phyloP scores from a whole-genome alignment of 2,329 filamentous ascomycete genomes.

The Coniochaeta hoffmannii region DNA sequence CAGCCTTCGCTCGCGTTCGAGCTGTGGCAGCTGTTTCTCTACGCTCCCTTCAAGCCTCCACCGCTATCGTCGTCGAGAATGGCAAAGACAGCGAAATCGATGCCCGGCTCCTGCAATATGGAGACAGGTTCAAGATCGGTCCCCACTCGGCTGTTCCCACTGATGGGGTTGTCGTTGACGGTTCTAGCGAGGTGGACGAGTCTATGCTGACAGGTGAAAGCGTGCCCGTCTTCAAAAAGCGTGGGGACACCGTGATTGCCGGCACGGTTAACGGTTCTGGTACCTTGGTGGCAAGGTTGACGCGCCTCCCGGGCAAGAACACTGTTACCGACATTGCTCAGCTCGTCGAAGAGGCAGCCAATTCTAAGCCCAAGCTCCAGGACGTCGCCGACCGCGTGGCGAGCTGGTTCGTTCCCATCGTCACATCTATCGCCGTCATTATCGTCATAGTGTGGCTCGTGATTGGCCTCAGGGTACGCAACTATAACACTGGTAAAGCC shows the following conservation, averaged over 20 bases:
- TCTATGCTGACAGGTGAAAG: constrained; percentile 73
- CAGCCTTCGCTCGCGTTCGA: constrained; percentile 44
- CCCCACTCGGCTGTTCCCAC: constrained; percentile 57
- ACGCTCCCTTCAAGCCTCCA: constrained; percentile 45
- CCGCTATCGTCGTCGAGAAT: constrained; percentile 44
- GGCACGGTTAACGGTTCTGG: constrained; percentile 63
- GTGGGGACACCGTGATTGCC: constrained; percentile 51
- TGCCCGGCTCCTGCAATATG: constrained; percentile 59
- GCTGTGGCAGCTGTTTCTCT: constrained; percentile 45
- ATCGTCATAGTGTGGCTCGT: constrained; percentile 62
- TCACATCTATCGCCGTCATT: constrained; percentile 47
- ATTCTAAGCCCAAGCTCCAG: constrained; percentile 62
- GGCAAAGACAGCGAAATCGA: constrained; percentile 56
- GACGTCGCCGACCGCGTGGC: constrained; percentile 62
- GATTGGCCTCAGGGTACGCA: constrained; percentile 37
- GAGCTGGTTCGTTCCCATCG: constrained; percentile 59
- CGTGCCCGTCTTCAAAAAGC: constrained; percentile 48
- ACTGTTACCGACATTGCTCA: constrained; percentile 61
- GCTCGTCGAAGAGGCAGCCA: constrained; percentile 64
- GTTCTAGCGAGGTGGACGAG: constrained; percentile 63
- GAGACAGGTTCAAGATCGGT: constrained; percentile 56
- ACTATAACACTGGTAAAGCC: constrained; percentile 40
- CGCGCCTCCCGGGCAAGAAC: constrained; percentile 61
- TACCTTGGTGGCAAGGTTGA: constrained; percentile 49
- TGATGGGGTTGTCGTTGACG: constrained; percentile 52